Evolutionary conservation across 441 rosid genomes (phyloP).

Genomic region (Kokia cookei): DNA sequence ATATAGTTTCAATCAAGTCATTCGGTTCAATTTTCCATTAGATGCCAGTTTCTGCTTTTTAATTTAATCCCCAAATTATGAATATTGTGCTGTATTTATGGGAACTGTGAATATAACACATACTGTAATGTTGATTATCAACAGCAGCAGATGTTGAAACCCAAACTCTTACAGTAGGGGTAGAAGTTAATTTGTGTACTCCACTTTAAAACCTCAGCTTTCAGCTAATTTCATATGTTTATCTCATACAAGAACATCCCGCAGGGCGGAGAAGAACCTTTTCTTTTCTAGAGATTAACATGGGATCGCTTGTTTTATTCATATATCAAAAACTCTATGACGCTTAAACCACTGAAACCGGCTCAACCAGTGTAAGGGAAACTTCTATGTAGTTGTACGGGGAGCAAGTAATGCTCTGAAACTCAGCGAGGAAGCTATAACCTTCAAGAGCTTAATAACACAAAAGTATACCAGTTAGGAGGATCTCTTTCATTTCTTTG

Average conservation of each 20-base stretch:
- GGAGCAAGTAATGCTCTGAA: not conserved
- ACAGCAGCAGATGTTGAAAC: not conserved
- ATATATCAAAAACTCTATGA: not conserved
- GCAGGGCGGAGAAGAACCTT: not conserved
- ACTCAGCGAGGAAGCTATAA: not conserved
- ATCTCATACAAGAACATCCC: not conserved
- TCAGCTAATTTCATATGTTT: not conserved
- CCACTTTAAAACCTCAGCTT: not conserved
- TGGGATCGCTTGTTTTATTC: not conserved
- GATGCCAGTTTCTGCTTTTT: no score
- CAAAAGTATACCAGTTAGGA: not conserved
- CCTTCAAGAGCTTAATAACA: slow-evolving; percentile 4
- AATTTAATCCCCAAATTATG: no score
- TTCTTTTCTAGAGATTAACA: not conserved
- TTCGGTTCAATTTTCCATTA: no score
- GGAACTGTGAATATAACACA: no score
- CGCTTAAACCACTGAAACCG: not conserved
- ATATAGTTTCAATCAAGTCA: no score
- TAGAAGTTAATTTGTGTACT: not conserved
- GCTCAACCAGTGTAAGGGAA: not conserved
- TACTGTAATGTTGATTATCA: no score
- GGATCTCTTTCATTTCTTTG: not conserved
- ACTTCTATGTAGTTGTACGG: not conserved
- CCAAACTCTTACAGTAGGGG: not conserved
- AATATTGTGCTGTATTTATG: no score